Percentiles rank a stretch among this genome's conserved stretches.
These are phyloP conservation scores for Phtheirospermum japonicum DNA, from an alignment of 257 asterid genomes.

Conservation along the genomic window DNA sequence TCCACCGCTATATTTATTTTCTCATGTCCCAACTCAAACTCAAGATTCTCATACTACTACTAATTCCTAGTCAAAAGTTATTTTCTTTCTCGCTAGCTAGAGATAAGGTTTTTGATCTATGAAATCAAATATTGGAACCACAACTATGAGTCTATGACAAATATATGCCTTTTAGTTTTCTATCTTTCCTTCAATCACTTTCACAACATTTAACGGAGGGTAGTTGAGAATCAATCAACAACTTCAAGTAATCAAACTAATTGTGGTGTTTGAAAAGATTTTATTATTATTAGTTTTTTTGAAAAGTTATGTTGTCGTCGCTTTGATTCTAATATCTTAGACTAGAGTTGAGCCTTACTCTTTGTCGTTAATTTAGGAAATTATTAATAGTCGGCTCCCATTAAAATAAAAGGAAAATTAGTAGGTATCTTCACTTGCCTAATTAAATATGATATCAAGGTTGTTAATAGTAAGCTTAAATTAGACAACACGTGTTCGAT, in stretches of 20 bases:
- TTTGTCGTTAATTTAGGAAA: neutral
- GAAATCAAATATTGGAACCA: neutral
- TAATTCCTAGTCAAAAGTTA: conserved; percentile 2
- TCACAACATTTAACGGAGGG: too few relatives aligned
- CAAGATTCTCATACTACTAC: neutral
- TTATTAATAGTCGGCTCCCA: neutral
- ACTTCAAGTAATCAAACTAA: too few relatives aligned
- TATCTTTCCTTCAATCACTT: neutral
- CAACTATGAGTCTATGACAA: too few relatives aligned
- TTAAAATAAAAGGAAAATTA: too few relatives aligned
- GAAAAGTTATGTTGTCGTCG: neutral
- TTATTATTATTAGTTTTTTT: too few relatives aligned
- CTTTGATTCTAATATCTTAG: too few relatives aligned
- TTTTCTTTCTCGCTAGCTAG: neutral
- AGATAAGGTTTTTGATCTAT: conserved; percentile 10
- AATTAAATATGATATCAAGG: neutral
- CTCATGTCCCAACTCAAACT: too few relatives aligned
- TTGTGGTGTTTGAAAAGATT: too few relatives aligned
- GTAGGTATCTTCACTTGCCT: too few relatives aligned
- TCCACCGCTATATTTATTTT: conserved; percentile 20
- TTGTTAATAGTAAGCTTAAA: too few relatives aligned
- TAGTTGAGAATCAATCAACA: too few relatives aligned
- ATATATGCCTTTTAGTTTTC: neutral
- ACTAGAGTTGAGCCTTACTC: conserved; percentile 21
- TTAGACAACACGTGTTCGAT: too few relatives aligned